Evolutionary conservation across 2,329 filamentous ascomycete genomes (phyloP).

Genomic region (Talaromyces funiculosus): DNA sequence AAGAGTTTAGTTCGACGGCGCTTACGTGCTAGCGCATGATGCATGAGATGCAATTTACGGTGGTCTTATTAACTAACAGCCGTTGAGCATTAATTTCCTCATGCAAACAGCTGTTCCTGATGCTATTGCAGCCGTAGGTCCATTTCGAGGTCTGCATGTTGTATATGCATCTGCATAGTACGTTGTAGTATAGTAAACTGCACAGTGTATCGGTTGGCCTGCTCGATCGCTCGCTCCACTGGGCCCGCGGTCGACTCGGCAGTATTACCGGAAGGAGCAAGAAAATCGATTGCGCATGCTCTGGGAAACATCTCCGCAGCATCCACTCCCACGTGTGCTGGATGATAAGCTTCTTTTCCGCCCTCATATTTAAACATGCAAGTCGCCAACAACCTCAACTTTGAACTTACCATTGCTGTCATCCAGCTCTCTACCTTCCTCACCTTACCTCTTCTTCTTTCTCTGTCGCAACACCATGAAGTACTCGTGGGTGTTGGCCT

Average conservation of each 20-base stretch:
- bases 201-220: neutral
- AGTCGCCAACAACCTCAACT: neutral
- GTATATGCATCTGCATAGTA: too few species aligned
- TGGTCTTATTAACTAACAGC: neutral
- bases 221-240: neutral
- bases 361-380: neutral
- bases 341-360: neutral
- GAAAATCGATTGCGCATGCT: neutral
- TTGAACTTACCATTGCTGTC: neutral
- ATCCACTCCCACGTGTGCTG: neutral
- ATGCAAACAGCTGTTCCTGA: neutral
- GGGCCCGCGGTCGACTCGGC: neutral
- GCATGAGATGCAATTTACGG: neutral
- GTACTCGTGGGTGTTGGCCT: neutral
- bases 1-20: neutral
- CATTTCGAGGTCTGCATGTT: too few species aligned
- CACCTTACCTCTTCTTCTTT: too few species aligned
- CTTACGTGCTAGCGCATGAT: neutral
- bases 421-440: neutral
- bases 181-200: too few species aligned
- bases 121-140: too few species aligned
- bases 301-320: constrained; percentile 2
- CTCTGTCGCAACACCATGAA: neutral
- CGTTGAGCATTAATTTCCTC: neutral
- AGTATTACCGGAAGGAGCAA: neutral